These are phyloP conservation scores for Ecytonucleospora hepatopenaei DNA, from an alignment of 371 early-diverging fungal genomes.

Conservation along the genomic window DNA sequence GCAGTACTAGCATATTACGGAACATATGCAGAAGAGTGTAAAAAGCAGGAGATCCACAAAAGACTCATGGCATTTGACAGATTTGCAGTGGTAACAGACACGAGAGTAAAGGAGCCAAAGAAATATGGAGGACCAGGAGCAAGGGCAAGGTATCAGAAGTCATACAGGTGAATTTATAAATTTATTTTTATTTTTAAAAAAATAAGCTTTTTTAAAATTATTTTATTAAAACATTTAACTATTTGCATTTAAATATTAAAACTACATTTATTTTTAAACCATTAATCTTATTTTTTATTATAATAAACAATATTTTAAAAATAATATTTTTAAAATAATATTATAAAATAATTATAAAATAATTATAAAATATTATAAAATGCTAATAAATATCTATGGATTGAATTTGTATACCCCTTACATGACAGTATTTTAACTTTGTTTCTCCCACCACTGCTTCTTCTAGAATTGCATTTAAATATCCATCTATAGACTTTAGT, in stretches of 20 bases:
- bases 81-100: conserved; percentile 91
- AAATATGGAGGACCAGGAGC: conserved; percentile 99
- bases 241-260: no score
- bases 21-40: conserved; percentile 93
- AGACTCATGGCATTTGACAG: conserved; percentile 85
- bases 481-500: conserved; percentile 3
- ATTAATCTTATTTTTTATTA: no score
- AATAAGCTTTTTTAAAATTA: no score
- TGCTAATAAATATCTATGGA: no score
- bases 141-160: conserved; percentile 72
- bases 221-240: no score
- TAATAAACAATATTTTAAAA: no score
- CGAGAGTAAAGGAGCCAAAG: conserved; percentile 99
- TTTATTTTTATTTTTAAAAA: no score
- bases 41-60: conserved; percentile 95
- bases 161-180: conserved; percentile 56
- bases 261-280: no score
- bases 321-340: no score
- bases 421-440: neutral
- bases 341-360: no score
- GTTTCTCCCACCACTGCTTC: neutral
- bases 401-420: no score
- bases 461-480: neutral
- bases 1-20: conserved; percentile 87
- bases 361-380: no score